Evolutionary conservation across 2,329 filamentous ascomycete species (phyloP), one percentile per base, ranked within the genome.

Genomic region (Mollisia scopiformis): DNA sequence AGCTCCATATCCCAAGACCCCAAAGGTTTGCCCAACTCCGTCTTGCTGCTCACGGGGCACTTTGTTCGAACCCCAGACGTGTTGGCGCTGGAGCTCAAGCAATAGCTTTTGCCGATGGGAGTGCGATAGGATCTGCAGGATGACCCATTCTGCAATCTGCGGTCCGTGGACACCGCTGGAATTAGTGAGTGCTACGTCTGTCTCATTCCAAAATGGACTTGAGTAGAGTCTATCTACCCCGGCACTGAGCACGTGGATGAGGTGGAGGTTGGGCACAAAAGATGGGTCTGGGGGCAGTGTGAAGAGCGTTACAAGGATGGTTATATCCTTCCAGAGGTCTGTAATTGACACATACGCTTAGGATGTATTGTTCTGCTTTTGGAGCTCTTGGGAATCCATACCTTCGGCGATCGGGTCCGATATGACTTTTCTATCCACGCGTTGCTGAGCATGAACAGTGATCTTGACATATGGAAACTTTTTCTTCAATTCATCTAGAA

Each of bases 101-200:
- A 83, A 73, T 27, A 72, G 57, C 31, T 78, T 75, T 69, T 83
- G 85, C 23, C 79, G 74, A 61, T 84, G 82, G 23, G 76, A 80
- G 16, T 81, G 77, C 13, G 82, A 77, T 2, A 88, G 75, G 59
- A 80, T 79, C 65, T 85, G 86, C 79, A 87, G 79, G 31, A 88
- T 72, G 21, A 85, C 81, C 85, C 85, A 88, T 74, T 88, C 86
- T 0, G 85, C 79, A 57, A 88, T 88, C 57, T 86, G 84, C 0
- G 86, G 86, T 2, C 71, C 69, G 39, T 72, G 69, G 28, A 73
- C 64, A 14, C 72, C 71, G 19, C 62, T 70, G 10, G 67, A 62
- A 19, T 66, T 72, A 1, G 67, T 64, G 30, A 73, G 64, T 1
- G 62, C 49, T 14, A 73, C 64, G 43, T 68, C 61, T 7, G 68